Conservation (phyloP, 1,284 basidiomycete genomes). For the Ustilago tritici region DNA sequence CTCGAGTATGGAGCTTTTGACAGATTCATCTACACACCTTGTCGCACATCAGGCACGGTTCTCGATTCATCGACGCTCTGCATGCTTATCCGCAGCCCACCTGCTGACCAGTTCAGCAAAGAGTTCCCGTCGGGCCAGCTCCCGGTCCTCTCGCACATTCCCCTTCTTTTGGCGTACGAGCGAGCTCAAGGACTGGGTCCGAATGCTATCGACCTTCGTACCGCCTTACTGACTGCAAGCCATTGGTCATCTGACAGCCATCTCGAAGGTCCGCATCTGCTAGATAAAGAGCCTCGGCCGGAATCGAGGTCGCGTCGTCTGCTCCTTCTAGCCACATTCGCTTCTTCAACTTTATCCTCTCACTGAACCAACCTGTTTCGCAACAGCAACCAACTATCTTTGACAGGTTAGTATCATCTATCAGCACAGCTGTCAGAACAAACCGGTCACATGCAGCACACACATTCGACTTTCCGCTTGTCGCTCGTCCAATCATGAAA, state of each 20-base stretch:
- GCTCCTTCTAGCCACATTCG: neutral
- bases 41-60: neutral
- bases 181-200: neutral
- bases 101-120: neutral
- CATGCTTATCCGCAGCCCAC: neutral
- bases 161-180: neutral
- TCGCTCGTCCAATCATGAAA: neutral
- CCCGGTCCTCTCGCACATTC: neutral
- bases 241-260: neutral
- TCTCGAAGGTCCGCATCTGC: neutral
- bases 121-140: neutral
- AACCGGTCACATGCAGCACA: neutral
- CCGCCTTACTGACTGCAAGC: neutral
- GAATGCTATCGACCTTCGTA: neutral
- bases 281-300: slow-evolving; percentile 2
- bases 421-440: neutral
- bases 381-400: neutral
- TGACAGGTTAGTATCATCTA: slow-evolving; percentile 6
- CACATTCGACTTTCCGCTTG: neutral
- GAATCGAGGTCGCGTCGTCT: slow-evolving; percentile 1
- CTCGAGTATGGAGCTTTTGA: neutral
- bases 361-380: neutral
- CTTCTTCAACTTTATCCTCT: neutral
- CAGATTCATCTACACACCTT: neutral
- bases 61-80: neutral